These are phyloP conservation scores for Cercospora beticola DNA, from an alignment of 2,329 filamentous ascomycete species.

Conservation along the genomic window DNA sequence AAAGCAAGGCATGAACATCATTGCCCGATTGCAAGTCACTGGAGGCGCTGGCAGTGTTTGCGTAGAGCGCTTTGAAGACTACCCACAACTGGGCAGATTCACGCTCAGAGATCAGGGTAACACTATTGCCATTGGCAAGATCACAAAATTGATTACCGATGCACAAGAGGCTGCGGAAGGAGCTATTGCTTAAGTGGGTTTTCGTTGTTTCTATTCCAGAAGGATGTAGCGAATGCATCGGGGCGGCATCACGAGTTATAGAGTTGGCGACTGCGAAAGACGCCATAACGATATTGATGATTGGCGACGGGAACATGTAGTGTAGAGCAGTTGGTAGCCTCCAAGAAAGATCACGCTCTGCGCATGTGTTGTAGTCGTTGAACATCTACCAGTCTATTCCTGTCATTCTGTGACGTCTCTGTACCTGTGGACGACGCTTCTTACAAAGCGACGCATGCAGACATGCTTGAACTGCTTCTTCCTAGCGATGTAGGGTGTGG, in stretches of 20 bases:
- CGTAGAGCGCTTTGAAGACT: slow-evolving; percentile 92
- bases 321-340: not conserved
- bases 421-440: not conserved
- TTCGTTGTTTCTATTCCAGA: not conserved
- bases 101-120: slow-evolving; percentile 86
- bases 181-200: slow-evolving; percentile 9
- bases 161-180: slow-evolving; percentile 25
- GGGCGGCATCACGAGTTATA: not conserved
- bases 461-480: not conserved
- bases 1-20: slow-evolving; percentile 78
- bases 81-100: slow-evolving; percentile 89
- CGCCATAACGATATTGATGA: slow-evolving; percentile 9
- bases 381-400: not conserved
- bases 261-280: not conserved
- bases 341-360: not conserved
- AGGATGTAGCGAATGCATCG: not conserved
- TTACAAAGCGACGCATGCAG: not conserved
- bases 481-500: not conserved
- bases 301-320: not conserved
- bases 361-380: not conserved
- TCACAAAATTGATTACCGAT: slow-evolving; percentile 77
- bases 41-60: slow-evolving; percentile 85
- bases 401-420: not conserved
- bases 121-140: slow-evolving; percentile 99
- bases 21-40: slow-evolving; percentile 78